Base-by-base conservation (phyloP, 345 rosid species). In the Arabis hirsuta region DNA sequence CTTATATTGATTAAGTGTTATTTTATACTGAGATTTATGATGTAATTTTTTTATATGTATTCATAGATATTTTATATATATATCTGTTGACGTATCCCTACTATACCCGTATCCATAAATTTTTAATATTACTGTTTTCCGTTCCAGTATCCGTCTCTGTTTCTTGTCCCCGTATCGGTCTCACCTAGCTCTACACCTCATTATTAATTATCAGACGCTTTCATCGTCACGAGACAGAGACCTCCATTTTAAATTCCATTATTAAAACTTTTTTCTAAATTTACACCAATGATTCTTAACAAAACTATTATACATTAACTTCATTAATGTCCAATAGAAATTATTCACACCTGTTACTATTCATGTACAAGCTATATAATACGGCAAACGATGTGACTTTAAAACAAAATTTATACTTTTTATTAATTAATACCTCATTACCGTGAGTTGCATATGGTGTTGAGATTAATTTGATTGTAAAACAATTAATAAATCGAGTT, bases 171-270 rank as follows among this genome's bases (percentile, higher is more conserved):
- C 16, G 16, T 16, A 16, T 0, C 16, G 16, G 16, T 16, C 0
- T 16, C 16, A 16, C 16, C 16, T 16, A 16, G 16, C 65, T 68
- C 9, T 53, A 69, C 57, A 55, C 62, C 56, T 74, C 59, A 54
- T 68, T 45, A 62, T 36, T 38, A 16, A 61, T 46, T 39, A 69
- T 46, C 69, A 69, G 47, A 67, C 64, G 74, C 69, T 68, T 68
- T 54, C 63, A 31, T 53, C 74, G 74, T 76, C 74, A 76, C 54
- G 58, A 69, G 74, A 69, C n/a, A 44, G 27, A 36, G 74, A 75
- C 69, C 34, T 68, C 79, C 69, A 61, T 59, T 74, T 73, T 29
- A 48, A 36, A 41, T 29, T 34, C 47, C 63, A 32, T 38, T 36
- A 46, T 58, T 52, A 22, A 52, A 7, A 4, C 7, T 3, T 67